phyloP scores from a whole-genome alignment of 139 green algal species.

The Axilococcus clingmanii region DNA sequence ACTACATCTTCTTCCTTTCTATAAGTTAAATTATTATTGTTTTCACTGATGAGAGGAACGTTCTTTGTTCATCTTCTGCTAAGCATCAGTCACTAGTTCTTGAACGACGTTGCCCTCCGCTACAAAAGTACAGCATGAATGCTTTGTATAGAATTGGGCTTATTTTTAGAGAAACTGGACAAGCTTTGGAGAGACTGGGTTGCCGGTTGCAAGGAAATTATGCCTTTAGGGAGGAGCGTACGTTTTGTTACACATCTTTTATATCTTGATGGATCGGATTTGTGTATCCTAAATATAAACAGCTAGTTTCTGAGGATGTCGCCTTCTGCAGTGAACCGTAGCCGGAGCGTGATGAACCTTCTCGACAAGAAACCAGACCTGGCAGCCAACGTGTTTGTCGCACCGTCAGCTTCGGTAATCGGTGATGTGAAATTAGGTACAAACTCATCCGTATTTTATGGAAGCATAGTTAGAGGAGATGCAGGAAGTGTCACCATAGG shows the following conservation, averaged over 20 bases:
- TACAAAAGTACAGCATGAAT: too few species aligned
- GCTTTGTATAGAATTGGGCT: conserved; percentile 65
- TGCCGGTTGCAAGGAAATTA: conserved; percentile 76
- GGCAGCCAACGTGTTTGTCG: conserved; percentile 63
- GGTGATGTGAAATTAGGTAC: conserved; percentile 76
- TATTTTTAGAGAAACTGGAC: conserved; percentile 80
- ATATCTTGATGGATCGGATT: background rate
- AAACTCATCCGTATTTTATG: conserved; percentile 85
- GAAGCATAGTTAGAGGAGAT: conserved; percentile 78
- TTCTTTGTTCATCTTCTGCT: too few species aligned
- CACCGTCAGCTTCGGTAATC: conserved; percentile 72
- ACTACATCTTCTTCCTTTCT: too few species aligned
- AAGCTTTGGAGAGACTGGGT: conserved; percentile 83
- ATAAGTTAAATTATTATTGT: too few species aligned
- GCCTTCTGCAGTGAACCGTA: conserved; percentile 53
- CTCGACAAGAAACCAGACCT: conserved; percentile 49
- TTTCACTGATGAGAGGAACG: too few species aligned
- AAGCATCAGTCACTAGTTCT: too few species aligned
- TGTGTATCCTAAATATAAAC: background rate
- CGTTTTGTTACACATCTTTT: conserved; percentile 8
- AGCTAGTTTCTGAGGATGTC: background rate
- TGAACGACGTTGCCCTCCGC: too few species aligned
- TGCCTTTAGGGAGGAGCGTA: conserved; percentile 79
- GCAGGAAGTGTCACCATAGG: conserved; percentile 73
- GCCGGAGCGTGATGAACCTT: conserved; percentile 59